These are phyloP conservation scores for Rubia balearica DNA, from an alignment of 305 asterid species.

Conservation along the genomic window DNA sequence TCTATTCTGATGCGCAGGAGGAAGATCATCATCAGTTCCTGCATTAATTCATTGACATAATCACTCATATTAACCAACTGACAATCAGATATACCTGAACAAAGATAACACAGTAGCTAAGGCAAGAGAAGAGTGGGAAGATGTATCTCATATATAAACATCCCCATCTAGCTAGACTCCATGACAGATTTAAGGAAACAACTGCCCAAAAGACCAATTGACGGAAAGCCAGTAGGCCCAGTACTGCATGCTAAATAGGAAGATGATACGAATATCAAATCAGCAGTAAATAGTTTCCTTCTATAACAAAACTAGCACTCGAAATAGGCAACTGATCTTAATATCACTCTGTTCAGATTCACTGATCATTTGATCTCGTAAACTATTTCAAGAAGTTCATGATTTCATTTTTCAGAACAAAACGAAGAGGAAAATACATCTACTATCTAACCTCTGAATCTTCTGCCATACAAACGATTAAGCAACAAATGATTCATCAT, in stretches of 20 bases:
- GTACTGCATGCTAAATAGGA: neutral
- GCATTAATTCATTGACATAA: slow-evolving; percentile 23
- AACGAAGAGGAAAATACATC: neutral
- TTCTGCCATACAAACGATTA: neutral
- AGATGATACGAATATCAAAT: neutral
- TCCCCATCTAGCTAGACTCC: neutral
- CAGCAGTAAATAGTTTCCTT: neutral
- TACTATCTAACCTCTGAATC: neutral
- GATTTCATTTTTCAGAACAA: neutral
- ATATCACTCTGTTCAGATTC: neutral
- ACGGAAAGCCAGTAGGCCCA: neutral
- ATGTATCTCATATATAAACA: neutral
- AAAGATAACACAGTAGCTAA: neutral
- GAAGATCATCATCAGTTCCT: slow-evolving; percentile 88
- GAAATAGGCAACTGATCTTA: too few species aligned
- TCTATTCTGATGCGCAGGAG: slow-evolving; percentile 62
- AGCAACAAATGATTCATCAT: neutral
- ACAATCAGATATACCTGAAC: neutral
- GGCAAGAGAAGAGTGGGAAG: neutral
- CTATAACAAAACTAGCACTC: neutral
- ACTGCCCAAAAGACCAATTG: neutral
- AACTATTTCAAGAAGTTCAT: neutral
- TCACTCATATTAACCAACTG: slow-evolving; percentile 5
- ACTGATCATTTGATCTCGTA: neutral
- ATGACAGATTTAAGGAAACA: neutral